These are phyloP conservation scores for Candida dubliniensis DNA, from an alignment of 1,139 yeast species.

Conservation along the genomic window DNA sequence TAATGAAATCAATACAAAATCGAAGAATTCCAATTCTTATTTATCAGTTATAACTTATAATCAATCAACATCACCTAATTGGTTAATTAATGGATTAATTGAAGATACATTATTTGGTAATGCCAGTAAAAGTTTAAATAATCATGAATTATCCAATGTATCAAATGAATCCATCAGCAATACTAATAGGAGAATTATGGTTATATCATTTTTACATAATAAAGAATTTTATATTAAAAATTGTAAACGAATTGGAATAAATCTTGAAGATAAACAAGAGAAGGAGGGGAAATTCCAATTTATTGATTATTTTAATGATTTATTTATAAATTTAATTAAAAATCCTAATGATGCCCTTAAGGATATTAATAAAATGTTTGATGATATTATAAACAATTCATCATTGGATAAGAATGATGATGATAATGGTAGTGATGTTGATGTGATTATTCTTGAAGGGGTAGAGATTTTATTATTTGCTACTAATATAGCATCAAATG, in stretches of 20 bases:
- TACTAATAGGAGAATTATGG: conserved; percentile 26
- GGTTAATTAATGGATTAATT: conserved; percentile 56
- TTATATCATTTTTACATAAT: conserved; percentile 47
- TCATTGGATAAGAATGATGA: too few species aligned
- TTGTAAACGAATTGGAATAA: conserved; percentile 48
- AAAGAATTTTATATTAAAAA: conserved; percentile 34
- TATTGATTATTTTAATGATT: conserved; percentile 45
- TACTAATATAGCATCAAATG: conserved; percentile 33
- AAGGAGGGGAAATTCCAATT: conserved; percentile 33
- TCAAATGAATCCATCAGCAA: conserved; percentile 16
- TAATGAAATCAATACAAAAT: conserved; percentile 9
- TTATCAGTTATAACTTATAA: conserved; percentile 54
- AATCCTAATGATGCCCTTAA: conserved; percentile 20
- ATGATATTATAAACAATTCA: conserved; percentile 14
- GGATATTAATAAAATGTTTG: conserved; percentile 24
- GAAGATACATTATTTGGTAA: conserved; percentile 47
- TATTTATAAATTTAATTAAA: conserved; percentile 34
- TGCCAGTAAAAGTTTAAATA: conserved; percentile 29
- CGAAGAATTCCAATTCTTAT: conserved; percentile 14
- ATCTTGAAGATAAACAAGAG: conserved; percentile 24
- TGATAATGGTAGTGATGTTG: conserved; percentile 10
- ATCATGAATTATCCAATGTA: conserved; percentile 30
- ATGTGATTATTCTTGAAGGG: conserved; percentile 43
- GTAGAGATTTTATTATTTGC: conserved; percentile 53
- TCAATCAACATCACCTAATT: conserved; percentile 64